These are phyloP conservation scores for Pseudoneurospora amorphoporcata DNA, from an alignment of 495 filamentous ascomycete genomes.

Conservation along the genomic window DNA sequence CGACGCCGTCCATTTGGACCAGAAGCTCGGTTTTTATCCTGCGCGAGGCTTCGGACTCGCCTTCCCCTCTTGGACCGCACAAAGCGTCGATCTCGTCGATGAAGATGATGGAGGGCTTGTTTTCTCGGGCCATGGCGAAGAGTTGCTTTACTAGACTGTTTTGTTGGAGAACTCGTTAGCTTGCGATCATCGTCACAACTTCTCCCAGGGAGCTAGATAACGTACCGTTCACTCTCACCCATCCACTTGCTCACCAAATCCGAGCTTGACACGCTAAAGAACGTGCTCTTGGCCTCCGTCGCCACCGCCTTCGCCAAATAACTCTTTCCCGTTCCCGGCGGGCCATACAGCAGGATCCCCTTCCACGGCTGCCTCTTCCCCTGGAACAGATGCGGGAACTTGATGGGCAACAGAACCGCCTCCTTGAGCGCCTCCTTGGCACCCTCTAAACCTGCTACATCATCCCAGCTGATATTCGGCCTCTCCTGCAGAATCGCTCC, in stretches of 20 bases:
- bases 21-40: conserved; percentile 98
- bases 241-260: conserved; percentile 99
- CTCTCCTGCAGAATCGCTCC: conserved; percentile 92
- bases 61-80: conserved; percentile 91
- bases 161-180: not conserved
- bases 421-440: conserved; percentile 98
- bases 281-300: conserved; percentile 98
- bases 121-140: conserved; percentile 96
- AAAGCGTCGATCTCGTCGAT: conserved; percentile 98
- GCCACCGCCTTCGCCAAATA: conserved; percentile 96
- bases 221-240: conserved; percentile 94
- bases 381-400: conserved; percentile 94
- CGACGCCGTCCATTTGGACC: conserved; percentile 98
- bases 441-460: conserved; percentile 90
- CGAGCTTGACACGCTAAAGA: conserved; percentile 95
- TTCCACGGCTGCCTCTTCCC: conserved; percentile 98
- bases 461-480: conserved; percentile 93
- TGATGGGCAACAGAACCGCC: conserved; percentile 92
- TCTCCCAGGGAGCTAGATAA: not conserved
- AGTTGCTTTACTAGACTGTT: conserved; percentile 87
- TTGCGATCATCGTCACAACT: not conserved
- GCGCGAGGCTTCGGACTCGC: conserved; percentile 92
- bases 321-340: conserved; percentile 92
- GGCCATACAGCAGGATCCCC: conserved; percentile 92
- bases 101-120: conserved; percentile 97